Conservation (phyloP, 2,329 filamentous ascomycete species). For the Fusarium circinatum region DNA sequence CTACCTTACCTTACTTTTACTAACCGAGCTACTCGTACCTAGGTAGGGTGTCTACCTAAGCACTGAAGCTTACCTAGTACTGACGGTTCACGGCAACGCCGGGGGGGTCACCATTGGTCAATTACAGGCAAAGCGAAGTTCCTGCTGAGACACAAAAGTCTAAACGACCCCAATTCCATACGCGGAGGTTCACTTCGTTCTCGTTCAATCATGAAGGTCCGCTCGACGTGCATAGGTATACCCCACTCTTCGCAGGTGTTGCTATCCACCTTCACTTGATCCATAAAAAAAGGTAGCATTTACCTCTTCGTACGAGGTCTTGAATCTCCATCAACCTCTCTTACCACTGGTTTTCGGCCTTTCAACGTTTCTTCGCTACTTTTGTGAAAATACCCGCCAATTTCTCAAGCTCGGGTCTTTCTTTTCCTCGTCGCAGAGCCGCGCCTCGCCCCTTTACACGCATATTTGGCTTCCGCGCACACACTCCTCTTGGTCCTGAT, state of each 20-base stretch:
- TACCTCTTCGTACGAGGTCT: slow-evolving; percentile 5
- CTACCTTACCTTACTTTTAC: too few species aligned
- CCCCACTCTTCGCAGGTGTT: slow-evolving; percentile 2
- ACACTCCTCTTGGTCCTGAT: neutral
- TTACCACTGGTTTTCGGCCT: neutral
- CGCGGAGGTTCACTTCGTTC: neutral
- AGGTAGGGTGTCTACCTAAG: neutral
- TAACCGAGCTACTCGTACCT: neutral
- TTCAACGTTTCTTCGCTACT: neutral
- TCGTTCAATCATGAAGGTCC: neutral
- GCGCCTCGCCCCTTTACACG: slow-evolving; percentile 4
- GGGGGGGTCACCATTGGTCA: neutral
- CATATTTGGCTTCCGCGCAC: slow-evolving; percentile 1
- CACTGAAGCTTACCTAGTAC: neutral
- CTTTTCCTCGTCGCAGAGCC: neutral
- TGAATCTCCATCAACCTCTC: slow-evolving; percentile 12
- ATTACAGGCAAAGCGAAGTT: neutral
- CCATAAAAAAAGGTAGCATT: slow-evolving; percentile 30
- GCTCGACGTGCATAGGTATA: neutral
- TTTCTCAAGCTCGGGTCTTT: neutral
- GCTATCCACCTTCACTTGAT: neutral
- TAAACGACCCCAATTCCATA: neutral
- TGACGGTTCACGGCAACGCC: neutral
- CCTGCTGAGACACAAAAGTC: neutral
- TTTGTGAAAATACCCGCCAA: neutral